Evolutionary conservation across 2,329 filamentous ascomycete genomes (phyloP).

Genomic region (Clonostachys sp.): DNA sequence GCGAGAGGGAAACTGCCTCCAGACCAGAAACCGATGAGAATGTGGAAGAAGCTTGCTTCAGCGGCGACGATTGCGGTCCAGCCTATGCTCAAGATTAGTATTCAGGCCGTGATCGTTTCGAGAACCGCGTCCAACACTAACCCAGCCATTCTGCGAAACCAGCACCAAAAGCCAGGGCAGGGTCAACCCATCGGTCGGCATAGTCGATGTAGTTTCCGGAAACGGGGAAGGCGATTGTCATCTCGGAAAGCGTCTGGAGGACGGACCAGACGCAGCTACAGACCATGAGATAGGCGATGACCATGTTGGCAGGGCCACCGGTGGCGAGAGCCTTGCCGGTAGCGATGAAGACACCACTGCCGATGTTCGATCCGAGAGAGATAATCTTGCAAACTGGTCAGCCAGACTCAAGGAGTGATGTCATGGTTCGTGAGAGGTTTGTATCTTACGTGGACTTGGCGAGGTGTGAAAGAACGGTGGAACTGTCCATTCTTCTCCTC

Average conservation of each 20-base stretch:
- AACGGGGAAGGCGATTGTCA: conserved; percentile 55
- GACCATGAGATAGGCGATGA: conserved; percentile 49
- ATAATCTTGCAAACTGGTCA: conserved; percentile 31
- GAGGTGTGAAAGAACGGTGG: too few species aligned
- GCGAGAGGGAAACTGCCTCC: too few species aligned
- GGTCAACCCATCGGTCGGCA: conserved; percentile 55
- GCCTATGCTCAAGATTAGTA: too few species aligned
- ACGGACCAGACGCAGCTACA: conserved; percentile 43
- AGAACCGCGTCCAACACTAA: too few species aligned
- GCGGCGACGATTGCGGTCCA: conserved; percentile 38
- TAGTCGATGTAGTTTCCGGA: conserved; percentile 62
- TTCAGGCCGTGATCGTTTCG: too few species aligned
- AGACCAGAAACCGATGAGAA: conserved; percentile 40
- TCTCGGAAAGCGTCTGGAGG: conserved; percentile 54
- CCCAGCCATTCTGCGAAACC: conserved; percentile 46
- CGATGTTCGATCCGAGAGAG: conserved; percentile 40
- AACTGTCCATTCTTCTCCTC: too few species aligned
- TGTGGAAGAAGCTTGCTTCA: conserved; percentile 47
- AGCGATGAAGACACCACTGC: conserved; percentile 66
- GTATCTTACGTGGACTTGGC: too few species aligned
- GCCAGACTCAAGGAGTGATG: too few species aligned
- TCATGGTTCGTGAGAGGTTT: too few species aligned
- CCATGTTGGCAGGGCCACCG: conserved; percentile 50
- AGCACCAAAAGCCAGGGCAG: conserved; percentile 44
- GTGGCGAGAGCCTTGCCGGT: conserved; percentile 54